Base-by-base conservation (phyloP, 805 yeast species). In the Martiniozyma abietophila region DNA sequence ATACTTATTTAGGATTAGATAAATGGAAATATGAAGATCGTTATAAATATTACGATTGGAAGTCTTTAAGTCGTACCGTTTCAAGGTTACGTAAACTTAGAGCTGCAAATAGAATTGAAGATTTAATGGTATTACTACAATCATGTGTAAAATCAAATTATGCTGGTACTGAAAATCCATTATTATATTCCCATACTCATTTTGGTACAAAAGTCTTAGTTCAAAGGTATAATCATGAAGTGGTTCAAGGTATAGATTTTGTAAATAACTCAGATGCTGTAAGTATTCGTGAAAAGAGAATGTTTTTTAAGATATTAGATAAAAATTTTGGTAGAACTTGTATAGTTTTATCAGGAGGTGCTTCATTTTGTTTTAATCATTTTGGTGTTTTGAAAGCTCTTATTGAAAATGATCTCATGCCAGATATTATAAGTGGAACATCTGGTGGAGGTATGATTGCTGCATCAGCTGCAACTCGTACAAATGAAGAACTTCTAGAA, bases 361-460 rank as follows among this genome's bases (percentile, higher is more conserved):
- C 86, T 1, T 71, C 81, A 20, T 82, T 81, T 53, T 74, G 88
- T 1, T 77, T 79, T 45, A 73, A 76, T 21, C 94, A 81, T 54
- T 76, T 80, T 55, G 94, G 94, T 3, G 71, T 81, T 3, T 66
- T 80, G 18, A 76, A 76, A 42, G 88, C 86, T 0, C 54, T 82
- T 25, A 55, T 80, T 5, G 86, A 82, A 39, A 69, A 70, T 38
- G 79, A 76, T 50, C 56, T 71, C 32, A 57, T 81, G 32, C 94
- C 94, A 1, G 63, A 64, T 4, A 77, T 81, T 24, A 62, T 82
- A 7, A 71, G 82, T 23, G 94, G 94, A 1, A 81, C 92, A 0
- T 75, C 84, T 1, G 89, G 92, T 2, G 94, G 94, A 11, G 89
- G 86, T 2, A 56, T 80, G 9, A 73, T 80, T 10, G 88, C 92